Evolutionary conservation across 192 early-diverging fungal genomes (phyloP).

Genomic region (Backusella tuberculispora): DNA sequence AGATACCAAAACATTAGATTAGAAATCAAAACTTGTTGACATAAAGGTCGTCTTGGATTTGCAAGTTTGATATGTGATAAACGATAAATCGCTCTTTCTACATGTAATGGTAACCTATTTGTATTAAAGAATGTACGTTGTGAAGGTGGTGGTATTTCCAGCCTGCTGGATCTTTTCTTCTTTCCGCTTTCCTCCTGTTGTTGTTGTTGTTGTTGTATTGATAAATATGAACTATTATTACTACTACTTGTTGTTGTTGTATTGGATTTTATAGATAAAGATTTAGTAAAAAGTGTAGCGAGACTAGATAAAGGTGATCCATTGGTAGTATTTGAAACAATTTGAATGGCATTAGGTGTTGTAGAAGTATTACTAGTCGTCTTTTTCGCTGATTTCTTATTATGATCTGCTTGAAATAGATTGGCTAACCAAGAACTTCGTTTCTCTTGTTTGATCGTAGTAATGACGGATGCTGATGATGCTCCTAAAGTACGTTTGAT

Average conservation of each 20-base stretch:
- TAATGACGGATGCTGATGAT: not conserved
- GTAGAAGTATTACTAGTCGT: not conserved
- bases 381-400: slow-evolving; percentile 23
- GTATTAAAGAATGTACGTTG: slow-evolving; percentile 18
- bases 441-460: slow-evolving; percentile 11
- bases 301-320: not conserved
- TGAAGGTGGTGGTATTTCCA: slow-evolving; percentile 15
- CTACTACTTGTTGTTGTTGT: not conserved
- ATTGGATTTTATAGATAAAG: not conserved
- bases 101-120: slow-evolving; percentile 66
- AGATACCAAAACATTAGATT: slow-evolving; percentile 89
- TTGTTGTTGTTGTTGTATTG: not conserved
- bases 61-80: slow-evolving; percentile 73
- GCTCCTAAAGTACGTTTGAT: not conserved
- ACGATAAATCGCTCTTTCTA: slow-evolving; percentile 82
- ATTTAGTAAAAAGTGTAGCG: not conserved
- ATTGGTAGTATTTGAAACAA: not conserved
- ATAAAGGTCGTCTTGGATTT: slow-evolving; percentile 69
- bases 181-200: slow-evolving; percentile 1
- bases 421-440: slow-evolving; percentile 11
- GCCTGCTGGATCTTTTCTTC: slow-evolving; percentile 9
- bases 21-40: slow-evolving; percentile 76
- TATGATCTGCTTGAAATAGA: not conserved
- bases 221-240: not conserved
- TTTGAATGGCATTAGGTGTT: not conserved